A percentile compares a stretch with the other conserved stretches of the same genome.
phyloP scores from a whole-genome alignment of 768 basidiomycete species.

The Podaxis sp. region DNA sequence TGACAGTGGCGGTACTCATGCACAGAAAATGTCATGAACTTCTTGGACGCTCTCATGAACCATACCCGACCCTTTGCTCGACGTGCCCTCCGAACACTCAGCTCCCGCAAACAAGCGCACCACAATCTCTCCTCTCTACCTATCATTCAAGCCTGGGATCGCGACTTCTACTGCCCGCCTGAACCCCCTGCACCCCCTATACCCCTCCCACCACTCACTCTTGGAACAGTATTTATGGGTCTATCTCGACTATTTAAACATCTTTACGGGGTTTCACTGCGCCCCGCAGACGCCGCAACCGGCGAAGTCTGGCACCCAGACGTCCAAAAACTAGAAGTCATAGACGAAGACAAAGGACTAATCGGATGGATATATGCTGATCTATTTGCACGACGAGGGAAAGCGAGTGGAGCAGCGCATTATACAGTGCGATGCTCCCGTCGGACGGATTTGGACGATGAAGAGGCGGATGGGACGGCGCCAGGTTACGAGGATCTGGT shows the following conservation, averaged over 20 bases:
- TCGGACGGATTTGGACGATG: conserved; percentile 89
- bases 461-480: conserved; percentile 54
- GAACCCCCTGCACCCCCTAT: conserved; percentile 75
- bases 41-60: conserved; percentile 77
- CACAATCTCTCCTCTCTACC: conserved; percentile 59
- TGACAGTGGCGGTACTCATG: neutral
- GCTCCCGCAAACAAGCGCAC: conserved; percentile 73
- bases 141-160: conserved; percentile 91
- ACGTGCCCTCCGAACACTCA: conserved; percentile 66
- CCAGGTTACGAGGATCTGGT: conserved; percentile 41
- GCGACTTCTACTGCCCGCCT: conserved; percentile 88
- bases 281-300: conserved; percentile 61
- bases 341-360: conserved; percentile 83
- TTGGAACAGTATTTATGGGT: conserved; percentile 90
- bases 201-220: conserved; percentile 71
- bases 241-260: conserved; percentile 86
- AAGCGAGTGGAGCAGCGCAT: conserved; percentile 91
- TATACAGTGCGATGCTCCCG: conserved; percentile 97
- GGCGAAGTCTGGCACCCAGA: conserved; percentile 91
- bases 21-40: conserved; percentile 81
- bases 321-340: conserved; percentile 89
- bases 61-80: conserved; percentile 80
- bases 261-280: conserved; percentile 83
- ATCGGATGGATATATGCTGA: conserved; percentile 97
- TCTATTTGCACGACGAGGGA: conserved; percentile 80